A percentile compares a stretch with the other conserved stretches of the same genome.
Evolutionary conservation across 768 basidiomycete genomes (phyloP).

Genomic region (Podaxis carcinomalis): DNA sequence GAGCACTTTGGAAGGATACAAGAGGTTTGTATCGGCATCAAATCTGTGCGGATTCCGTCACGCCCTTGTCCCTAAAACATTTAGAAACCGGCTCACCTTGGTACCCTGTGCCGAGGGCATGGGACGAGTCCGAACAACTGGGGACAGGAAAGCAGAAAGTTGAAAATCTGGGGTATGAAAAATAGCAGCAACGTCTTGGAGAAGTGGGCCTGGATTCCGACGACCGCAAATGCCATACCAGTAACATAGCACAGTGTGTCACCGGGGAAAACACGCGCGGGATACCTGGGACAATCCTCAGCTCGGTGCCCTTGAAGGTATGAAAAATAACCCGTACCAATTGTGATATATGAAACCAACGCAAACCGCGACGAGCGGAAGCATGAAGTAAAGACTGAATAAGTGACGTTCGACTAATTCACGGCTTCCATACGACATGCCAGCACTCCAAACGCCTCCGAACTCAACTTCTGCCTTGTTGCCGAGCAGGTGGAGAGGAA

Average conservation of each 20-base stretch:
- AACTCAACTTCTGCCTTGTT: conserved; percentile 63
- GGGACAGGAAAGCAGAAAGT: conserved; percentile 91
- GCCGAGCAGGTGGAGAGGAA: conserved; percentile 69
- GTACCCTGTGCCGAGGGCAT: conserved; percentile 92
- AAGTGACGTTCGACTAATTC: conserved; percentile 90
- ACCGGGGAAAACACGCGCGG: conserved; percentile 90
- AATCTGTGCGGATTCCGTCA: conserved; percentile 44
- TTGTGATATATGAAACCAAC: conserved; percentile 92
- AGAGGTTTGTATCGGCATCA: conserved; percentile 66
- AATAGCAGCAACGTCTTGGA: conserved; percentile 95
- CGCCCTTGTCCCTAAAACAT: conserved; percentile 5
- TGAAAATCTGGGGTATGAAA: conserved; percentile 98
- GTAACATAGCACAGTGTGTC: conserved; percentile 97
- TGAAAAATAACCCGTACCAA: conserved; percentile 54
- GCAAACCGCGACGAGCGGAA: conserved; percentile 90
- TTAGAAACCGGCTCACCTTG: conserved; percentile 49
- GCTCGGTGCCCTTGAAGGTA: neutral
- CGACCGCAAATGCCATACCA: conserved; percentile 98
- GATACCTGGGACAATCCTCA: conserved; percentile 64
- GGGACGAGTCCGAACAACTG: conserved; percentile 93
- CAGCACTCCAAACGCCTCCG: conserved; percentile 78
- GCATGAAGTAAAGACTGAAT: conserved; percentile 97
- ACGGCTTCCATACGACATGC: conserved; percentile 80
- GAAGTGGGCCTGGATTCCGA: conserved; percentile 96
- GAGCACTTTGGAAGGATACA: conserved; percentile 68